These are phyloP conservation scores for Capronia coronata DNA, from an alignment of 2,329 filamentous ascomycete species.

Conservation along the genomic window DNA sequence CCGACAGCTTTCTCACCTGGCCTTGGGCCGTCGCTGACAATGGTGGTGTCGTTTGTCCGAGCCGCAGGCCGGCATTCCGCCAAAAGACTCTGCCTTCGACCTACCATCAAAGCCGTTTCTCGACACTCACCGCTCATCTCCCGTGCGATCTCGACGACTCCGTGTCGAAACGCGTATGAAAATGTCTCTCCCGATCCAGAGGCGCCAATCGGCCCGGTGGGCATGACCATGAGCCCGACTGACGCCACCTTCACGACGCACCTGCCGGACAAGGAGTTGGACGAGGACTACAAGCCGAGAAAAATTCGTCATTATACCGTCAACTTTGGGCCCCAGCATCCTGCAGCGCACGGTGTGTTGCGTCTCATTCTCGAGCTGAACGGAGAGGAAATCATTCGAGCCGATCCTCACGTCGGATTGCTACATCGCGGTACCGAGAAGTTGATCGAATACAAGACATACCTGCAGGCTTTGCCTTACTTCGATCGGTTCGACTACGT, in stretches of 20 bases:
- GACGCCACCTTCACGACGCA: constrained; percentile 50
- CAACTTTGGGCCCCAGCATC: constrained; percentile 98
- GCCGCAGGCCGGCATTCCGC: constrained; percentile 51
- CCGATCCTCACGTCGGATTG: constrained; percentile 93
- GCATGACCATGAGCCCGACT: constrained; percentile 52
- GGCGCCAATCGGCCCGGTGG: constrained; percentile 24
- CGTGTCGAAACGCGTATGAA: background rate
- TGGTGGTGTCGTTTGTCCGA: constrained; percentile 57
- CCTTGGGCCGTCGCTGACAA: constrained; percentile 37
- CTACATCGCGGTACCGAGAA: constrained; percentile 97
- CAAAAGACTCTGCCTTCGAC: constrained; percentile 53
- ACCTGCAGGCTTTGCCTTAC: constrained; percentile 94
- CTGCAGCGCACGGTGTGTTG: constrained; percentile 94
- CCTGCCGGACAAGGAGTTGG: constrained; percentile 41
- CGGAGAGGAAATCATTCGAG: constrained; percentile 93
- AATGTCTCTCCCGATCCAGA: constrained; percentile 32
- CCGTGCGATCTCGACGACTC: constrained; percentile 47
- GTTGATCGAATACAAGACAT: constrained; percentile 99
- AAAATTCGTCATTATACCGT: constrained; percentile 99
- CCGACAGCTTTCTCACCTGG: constrained; percentile 15
- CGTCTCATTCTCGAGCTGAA: constrained; percentile 95
- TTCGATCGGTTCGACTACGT: constrained; percentile 99
- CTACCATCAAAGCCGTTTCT: constrained; percentile 37
- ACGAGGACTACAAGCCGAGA: constrained; percentile 52
- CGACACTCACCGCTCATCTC: constrained; percentile 29